Evolutionary conservation across 805 yeast species (phyloP), one percentile per base, ranked within the genome.

Genomic region (Saturnispora saitoi): DNA sequence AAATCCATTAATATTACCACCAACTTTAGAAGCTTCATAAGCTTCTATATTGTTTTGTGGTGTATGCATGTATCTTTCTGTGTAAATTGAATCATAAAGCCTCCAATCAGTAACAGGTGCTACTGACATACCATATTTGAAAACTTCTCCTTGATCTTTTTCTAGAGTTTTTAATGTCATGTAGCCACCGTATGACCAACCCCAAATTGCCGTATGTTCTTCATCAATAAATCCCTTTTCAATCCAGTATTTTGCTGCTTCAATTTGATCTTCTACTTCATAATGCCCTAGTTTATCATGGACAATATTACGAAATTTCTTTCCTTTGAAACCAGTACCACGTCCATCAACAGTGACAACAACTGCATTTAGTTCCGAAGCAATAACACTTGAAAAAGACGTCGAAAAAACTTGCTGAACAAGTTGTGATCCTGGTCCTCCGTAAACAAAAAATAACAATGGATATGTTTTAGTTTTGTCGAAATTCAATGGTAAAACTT

Each of bases 171-270:
- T 93, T 57, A 93, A 73, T 0, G 99, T 89, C 73, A 88, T 76
- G 62, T 79, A 93, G 0, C 98, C 99, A 43, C 99, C 99, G 62
- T 91, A 93, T 20, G 95, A 86, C 99, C 99, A 93, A 8, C 99
- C 99, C 91, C 97, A 93, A 48, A 91, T 78, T 0, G 95, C 95
- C 11, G 87, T 80, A 51, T 78, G 75, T 3, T 73, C 68, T 22
- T 70, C 64, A 61, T 90, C 86, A 38, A 93, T 83, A 59, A 83
- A 91, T 2, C 71, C 51, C 56, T 75, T 77, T 4, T 66, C 43
- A 3, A 78, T 72, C 84, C 93, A 91, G 1, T 72, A 54, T 54
- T 78, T 77, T 2, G 95, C 99, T 4, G 95, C 95, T 0, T 78
- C 68, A 34, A 93, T 84, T 66, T 91, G 97, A 64, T 93, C 99